Conservation (phyloP, 257 asterid genomes). For the Nicotiana otophora region DNA sequence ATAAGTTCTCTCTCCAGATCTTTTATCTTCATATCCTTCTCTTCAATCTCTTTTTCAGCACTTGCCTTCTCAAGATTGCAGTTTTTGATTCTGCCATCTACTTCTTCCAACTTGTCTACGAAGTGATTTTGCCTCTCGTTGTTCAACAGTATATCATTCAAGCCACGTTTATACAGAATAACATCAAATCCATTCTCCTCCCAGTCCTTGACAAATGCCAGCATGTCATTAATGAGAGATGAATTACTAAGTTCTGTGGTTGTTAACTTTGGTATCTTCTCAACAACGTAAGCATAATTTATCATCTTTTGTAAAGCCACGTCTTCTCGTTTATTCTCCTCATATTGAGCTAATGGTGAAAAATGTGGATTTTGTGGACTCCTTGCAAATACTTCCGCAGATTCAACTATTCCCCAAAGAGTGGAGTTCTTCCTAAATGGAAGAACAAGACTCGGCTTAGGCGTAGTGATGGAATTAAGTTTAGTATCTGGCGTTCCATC, state of each 20-base stretch:
- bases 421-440: slow-evolving; percentile 7
- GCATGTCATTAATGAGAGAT: not conserved
- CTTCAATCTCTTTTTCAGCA: not conserved
- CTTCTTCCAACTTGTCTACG: not conserved
- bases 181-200: slow-evolving; percentile 7
- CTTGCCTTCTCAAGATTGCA: not conserved
- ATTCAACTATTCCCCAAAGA: slow-evolving; percentile 7
- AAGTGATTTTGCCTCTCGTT: not conserved
- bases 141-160: not conserved
- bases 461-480: not conserved
- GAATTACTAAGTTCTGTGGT: not conserved
- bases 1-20: slow-evolving; percentile 3
- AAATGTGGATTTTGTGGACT: slow-evolving; percentile 5
- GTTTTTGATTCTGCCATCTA: not conserved
- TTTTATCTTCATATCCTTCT: not conserved
- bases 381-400: not conserved
- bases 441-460: not conserved
- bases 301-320: slow-evolving; percentile 2
- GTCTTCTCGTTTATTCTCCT: not conserved
- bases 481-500: not conserved
- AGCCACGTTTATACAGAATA: not conserved
- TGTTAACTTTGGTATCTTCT: slow-evolving; percentile 1
- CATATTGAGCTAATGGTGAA: not conserved
- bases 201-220: slow-evolving; percentile 7
- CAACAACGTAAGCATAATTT: not conserved